Evolutionary conservation across 495 filamentous ascomycete species (phyloP).

Genomic region (Gamarada debralockiae): DNA sequence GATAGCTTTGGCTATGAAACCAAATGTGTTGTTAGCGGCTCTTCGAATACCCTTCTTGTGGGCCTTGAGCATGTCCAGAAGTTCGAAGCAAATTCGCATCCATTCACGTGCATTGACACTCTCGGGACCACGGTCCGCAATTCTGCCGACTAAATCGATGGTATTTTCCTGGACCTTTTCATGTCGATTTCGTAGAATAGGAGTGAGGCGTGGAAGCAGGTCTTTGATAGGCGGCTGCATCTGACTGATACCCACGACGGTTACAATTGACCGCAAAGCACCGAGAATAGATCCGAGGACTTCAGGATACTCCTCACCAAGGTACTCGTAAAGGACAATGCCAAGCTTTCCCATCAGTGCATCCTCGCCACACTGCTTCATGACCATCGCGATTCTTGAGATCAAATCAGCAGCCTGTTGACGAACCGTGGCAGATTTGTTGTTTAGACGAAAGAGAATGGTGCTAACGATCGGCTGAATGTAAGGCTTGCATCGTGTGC

Average conservation of each 20-base stretch:
- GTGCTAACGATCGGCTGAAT: constrained; percentile 94
- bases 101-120: constrained; percentile 95
- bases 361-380: constrained; percentile 98
- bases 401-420: constrained; percentile 97
- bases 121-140: constrained; percentile 94
- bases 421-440: constrained; percentile 92
- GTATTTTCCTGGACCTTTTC: constrained; percentile 99
- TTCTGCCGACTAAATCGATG: constrained; percentile 98
- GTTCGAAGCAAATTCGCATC: constrained; percentile 99
- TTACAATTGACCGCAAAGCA: constrained; percentile 93
- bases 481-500: constrained; percentile 92
- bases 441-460: constrained; percentile 96
- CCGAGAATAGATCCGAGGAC: constrained; percentile 96
- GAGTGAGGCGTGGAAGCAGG: constrained; percentile 89
- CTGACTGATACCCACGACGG: constrained; percentile 94
- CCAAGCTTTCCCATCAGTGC: constrained; percentile 93
- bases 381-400: constrained; percentile 93
- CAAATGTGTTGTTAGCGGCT: constrained; percentile 99
- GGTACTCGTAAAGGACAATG: constrained; percentile 95
- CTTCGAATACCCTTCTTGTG: constrained; percentile 99
- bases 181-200: constrained; percentile 96
- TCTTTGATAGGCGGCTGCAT: constrained; percentile 99
- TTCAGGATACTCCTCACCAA: constrained; percentile 98
- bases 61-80: constrained; percentile 98
- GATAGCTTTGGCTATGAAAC: constrained; percentile 99